A percentile compares a stretch with the other conserved stretches of the same genome.
Conservation (phyloP, 352 stramenopile genomes). For the Globisporangium barbulae region DNA sequence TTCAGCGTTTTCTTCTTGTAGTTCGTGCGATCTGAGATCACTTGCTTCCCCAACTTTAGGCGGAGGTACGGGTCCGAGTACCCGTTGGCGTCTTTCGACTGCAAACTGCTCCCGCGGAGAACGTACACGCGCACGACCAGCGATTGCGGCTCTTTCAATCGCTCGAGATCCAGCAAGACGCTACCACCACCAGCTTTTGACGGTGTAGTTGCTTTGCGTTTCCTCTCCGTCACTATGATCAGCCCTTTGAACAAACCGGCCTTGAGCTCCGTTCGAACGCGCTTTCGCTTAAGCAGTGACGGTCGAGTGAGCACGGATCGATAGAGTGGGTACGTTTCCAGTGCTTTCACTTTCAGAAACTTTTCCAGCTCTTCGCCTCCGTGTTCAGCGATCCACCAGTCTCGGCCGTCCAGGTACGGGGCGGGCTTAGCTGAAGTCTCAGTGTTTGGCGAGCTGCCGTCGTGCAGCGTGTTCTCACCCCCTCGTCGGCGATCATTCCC, state of each 20-base stretch:
- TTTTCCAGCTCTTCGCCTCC: slow-evolving; percentile 78
- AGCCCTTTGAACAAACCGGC: slow-evolving; percentile 83
- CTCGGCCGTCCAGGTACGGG: slow-evolving; percentile 53
- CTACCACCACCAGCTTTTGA: slow-evolving; percentile 2
- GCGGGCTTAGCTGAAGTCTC: slow-evolving; percentile 15
- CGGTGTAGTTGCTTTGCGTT: slow-evolving; percentile 4
- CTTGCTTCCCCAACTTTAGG: slow-evolving; percentile 66
- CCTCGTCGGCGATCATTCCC: background rate
- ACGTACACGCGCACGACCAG: slow-evolving; percentile 77
- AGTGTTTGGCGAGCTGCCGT: slow-evolving; percentile 11
- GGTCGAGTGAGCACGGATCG: slow-evolving; percentile 55
- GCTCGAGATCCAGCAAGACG: slow-evolving; percentile 40
- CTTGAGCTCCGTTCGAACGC: slow-evolving; percentile 49
- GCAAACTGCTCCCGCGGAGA: slow-evolving; percentile 60
- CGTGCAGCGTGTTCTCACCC: background rate
- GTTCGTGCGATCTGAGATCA: slow-evolving; percentile 63
- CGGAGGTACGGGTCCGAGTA: slow-evolving; percentile 79
- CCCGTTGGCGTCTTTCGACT: slow-evolving; percentile 77
- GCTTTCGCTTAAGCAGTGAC: slow-evolving; percentile 49
- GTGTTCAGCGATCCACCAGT: slow-evolving; percentile 74
- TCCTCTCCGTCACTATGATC: slow-evolving; percentile 49
- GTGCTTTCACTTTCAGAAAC: slow-evolving; percentile 59
- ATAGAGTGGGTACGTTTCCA: slow-evolving; percentile 76
- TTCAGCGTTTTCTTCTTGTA: slow-evolving; percentile 75
- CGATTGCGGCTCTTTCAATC: slow-evolving; percentile 44